A percentile compares a stretch with the other conserved stretches of the same genome.
Evolutionary conservation across 441 rosid species (phyloP).

Genomic region (Arabidopsis hybrid): DNA sequence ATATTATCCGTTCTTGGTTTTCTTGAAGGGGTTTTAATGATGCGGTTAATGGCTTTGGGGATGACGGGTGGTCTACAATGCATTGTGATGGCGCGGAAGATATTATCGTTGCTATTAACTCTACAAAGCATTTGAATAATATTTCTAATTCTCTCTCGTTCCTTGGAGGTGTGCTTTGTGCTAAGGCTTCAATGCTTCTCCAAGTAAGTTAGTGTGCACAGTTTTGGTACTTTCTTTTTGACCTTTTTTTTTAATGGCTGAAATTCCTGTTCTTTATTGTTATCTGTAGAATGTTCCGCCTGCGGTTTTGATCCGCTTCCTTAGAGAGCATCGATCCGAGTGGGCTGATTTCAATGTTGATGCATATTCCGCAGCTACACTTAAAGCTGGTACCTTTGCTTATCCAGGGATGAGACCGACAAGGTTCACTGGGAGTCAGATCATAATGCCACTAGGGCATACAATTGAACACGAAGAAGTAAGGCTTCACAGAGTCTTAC

Average conservation of each 20-base stretch:
- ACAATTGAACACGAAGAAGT: slow-evolving; percentile 99
- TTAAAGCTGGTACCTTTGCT: slow-evolving; percentile 82
- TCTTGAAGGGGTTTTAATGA: slow-evolving; percentile 87
- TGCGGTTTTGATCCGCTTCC: slow-evolving; percentile 88
- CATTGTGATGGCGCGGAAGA: slow-evolving; percentile 91
- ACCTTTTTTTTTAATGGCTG: not conserved
- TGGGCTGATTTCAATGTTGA: slow-evolving; percentile 99
- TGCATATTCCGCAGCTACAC: slow-evolving; percentile 88
- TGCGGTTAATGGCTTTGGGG: slow-evolving; percentile 93
- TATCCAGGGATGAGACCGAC: slow-evolving; percentile 92
- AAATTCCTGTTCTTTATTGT: slow-evolving; percentile 1
- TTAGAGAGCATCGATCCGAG: slow-evolving; percentile 96
- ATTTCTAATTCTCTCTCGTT: slow-evolving; percentile 64
- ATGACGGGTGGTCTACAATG: slow-evolving; percentile 93
- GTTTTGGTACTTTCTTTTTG: slow-evolving; percentile 2
- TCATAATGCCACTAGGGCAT: slow-evolving; percentile 95
- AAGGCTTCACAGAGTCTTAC: slow-evolving; percentile 11
- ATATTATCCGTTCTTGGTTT: not conserved
- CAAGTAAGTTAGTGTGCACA: slow-evolving; percentile 61
- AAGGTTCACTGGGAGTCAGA: slow-evolving; percentile 92
- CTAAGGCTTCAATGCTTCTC: slow-evolving; percentile 97
- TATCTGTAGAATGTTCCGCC: slow-evolving; percentile 85
- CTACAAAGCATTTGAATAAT: slow-evolving; percentile 67
- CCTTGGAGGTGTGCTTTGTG: slow-evolving; percentile 95
- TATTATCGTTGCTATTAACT: slow-evolving; percentile 79